Evolutionary conservation across 441 rosid genomes (phyloP).

Genomic region (Gossypium trilobum): DNA sequence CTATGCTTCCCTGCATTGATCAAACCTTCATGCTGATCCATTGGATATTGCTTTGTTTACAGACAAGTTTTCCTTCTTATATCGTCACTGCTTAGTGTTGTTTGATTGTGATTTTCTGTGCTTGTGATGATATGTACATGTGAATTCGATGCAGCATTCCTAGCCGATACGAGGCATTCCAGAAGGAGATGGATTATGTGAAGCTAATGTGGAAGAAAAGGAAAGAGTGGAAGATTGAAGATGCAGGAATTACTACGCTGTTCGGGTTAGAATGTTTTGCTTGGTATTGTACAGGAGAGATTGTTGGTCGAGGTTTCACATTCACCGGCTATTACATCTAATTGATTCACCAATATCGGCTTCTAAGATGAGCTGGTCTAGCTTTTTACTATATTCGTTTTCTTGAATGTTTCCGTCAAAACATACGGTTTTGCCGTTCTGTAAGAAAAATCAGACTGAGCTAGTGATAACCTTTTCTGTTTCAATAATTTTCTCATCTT

Average conservation of each 20-base stretch:
- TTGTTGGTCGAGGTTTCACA: constrained; percentile 38
- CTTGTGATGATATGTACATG: neutral
- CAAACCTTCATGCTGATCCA: constrained; percentile 12
- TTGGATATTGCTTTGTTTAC: neutral
- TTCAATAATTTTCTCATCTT: neutral
- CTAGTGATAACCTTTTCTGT: neutral
- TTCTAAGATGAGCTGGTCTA: neutral
- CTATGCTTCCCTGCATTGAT: constrained; percentile 2
- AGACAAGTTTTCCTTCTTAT: neutral
- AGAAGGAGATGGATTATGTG: constrained; percentile 27
- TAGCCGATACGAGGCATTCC: constrained; percentile 24
- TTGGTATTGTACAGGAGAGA: constrained; percentile 36
- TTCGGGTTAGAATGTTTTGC: constrained; percentile 35
- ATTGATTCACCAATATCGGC: constrained; percentile 12
- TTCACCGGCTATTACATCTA: constrained; percentile 26
- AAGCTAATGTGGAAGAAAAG: constrained; percentile 24
- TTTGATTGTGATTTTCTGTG: neutral
- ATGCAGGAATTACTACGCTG: constrained; percentile 25
- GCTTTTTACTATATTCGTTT: constrained; percentile 1
- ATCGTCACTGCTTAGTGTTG: neutral
- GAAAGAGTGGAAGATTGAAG: constrained; percentile 29
- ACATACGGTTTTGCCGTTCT: neutral
- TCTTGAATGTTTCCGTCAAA: neutral
- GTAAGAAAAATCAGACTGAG: neutral
- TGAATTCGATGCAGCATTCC: constrained; percentile 18